Evolutionary conservation across 2,329 filamentous ascomycete genomes (phyloP), one percentile per base, ranked within the genome.

Genomic region (Calonectria pseudoturangicola): DNA sequence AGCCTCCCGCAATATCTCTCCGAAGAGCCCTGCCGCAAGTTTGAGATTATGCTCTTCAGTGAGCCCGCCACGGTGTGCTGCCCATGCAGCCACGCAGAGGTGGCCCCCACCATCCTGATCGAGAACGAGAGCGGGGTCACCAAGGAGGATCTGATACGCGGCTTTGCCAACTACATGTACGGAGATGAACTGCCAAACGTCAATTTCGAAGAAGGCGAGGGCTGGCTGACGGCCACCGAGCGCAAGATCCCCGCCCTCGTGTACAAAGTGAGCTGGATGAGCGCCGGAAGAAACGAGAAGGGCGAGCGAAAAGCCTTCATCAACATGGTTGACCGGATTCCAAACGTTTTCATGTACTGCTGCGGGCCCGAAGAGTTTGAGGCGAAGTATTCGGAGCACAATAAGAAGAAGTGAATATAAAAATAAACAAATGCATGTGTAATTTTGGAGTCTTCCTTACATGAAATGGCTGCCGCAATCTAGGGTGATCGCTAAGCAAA

Each of bases 111-210:
- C 25, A 43, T 66, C 6, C n/a, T 66, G 33, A n/a, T 56, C 8
- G 48, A 50, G 33, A 66, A 66, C 48, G 48, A 54, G 33, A 39
- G 25, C 48, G 64, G 64, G 28, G 64, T 66, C 30, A 66, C 64
- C 33, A 66, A 66, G 64, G 9, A 56, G 10, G 64, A 66, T 16
- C 25, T 66, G 10, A 21, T 66, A 9, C 28, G 27, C 15, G 64
- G 21, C 16, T 56, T 66, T 33, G 9, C 39, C 25, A 13, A 45
- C 25, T 54, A 66, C 64, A 41, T 63, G 58, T 63, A 63, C 39
- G 41, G 41, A 13, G 58, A 25, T 12, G 36, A 43, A 25, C 39
- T 63, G 36, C 58, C 58, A 10, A 45, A 8, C 27, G 25, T 63
- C 58, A 63, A 63, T 18, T 63, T 63, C 25, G 58, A 63, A 25